These are phyloP conservation scores for Physcia stellaris DNA, from an alignment of 495 filamentous ascomycete species.

Conservation along the genomic window DNA sequence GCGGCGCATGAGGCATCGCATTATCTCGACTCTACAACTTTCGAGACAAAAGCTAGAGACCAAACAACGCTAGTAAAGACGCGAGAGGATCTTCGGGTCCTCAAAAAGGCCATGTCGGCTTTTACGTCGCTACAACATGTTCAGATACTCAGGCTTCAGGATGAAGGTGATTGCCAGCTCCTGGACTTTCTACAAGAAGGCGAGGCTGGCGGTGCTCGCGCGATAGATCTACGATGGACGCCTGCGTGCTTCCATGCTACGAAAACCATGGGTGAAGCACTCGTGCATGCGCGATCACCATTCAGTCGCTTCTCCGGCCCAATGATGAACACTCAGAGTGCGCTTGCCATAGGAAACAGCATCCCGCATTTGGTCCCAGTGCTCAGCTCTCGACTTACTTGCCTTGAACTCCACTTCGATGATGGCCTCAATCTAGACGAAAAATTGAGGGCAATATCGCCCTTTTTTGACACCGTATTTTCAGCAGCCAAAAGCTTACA, in stretches of 20 bases:
- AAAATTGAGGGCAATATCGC: constrained; percentile 40
- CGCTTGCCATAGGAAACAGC: constrained; percentile 32
- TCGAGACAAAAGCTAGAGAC: constrained; percentile 27
- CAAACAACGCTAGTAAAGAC: constrained; percentile 28
- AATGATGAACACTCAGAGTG: constrained; percentile 48
- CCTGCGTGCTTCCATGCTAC: constrained; percentile 49
- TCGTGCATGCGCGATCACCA: constrained; percentile 40
- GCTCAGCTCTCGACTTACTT: constrained; percentile 42
- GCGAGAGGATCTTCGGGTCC: constrained; percentile 27
- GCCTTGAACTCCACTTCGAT: constrained; percentile 45
- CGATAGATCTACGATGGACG: constrained; percentile 43
- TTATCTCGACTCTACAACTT: constrained; percentile 21
- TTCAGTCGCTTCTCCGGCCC: constrained; percentile 48
- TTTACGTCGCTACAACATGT: constrained; percentile 51
- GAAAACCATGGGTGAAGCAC: constrained; percentile 40
- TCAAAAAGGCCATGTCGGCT: constrained; percentile 39
- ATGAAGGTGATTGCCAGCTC: constrained; percentile 40
- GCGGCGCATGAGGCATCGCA: constrained; percentile 15
- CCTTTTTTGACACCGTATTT: constrained; percentile 43
- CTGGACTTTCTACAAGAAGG: constrained; percentile 28
- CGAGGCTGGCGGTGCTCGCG: constrained; percentile 12
- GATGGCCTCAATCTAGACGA: constrained; percentile 39
- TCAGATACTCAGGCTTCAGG: constrained; percentile 49
- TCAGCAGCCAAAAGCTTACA: constrained; percentile 43
- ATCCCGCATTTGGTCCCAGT: constrained; percentile 33